These are phyloP conservation scores for Berberis thunbergii DNA, from an alignment of 164 flowering plant genomes.

Conservation along the genomic window DNA sequence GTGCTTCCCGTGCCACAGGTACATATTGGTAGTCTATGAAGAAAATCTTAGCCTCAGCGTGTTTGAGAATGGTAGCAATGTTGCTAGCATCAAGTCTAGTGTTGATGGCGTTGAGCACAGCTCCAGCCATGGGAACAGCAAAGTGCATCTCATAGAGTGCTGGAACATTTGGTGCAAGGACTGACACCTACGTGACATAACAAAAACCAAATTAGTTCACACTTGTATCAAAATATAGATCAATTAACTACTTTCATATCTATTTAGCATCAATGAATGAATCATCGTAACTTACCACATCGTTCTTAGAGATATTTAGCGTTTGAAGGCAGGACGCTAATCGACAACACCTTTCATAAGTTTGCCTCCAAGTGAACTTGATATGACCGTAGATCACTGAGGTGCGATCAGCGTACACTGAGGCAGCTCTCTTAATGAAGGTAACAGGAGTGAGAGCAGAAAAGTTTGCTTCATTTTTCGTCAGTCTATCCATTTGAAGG, in stretches of 20 bases:
- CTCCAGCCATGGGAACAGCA: constrained; percentile 95
- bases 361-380: constrained; percentile 63
- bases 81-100: constrained; percentile 58
- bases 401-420: constrained; percentile 44
- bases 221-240: constrained; percentile 6
- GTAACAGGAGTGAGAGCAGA: constrained; percentile 61
- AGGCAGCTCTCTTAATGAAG: constrained; percentile 63
- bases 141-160: constrained; percentile 92
- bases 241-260: not conserved
- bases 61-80: constrained; percentile 60
- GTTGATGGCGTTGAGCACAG: constrained; percentile 77
- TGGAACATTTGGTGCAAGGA: constrained; percentile 80
- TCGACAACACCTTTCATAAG: constrained; percentile 62
- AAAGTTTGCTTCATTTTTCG: constrained; percentile 56
- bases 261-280: not conserved
- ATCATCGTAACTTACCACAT: constrained; percentile 31
- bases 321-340: constrained; percentile 62
- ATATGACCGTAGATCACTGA: constrained; percentile 53
- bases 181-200: constrained; percentile 48
- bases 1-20: constrained; percentile 40
- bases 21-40: constrained; percentile 61
- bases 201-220: not conserved
- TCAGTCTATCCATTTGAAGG: constrained; percentile 45
- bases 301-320: constrained; percentile 42
- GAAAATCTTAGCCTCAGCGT: constrained; percentile 71